These are phyloP conservation scores for Pichia californica DNA, from an alignment of 805 yeast genomes.

Conservation along the genomic window DNA sequence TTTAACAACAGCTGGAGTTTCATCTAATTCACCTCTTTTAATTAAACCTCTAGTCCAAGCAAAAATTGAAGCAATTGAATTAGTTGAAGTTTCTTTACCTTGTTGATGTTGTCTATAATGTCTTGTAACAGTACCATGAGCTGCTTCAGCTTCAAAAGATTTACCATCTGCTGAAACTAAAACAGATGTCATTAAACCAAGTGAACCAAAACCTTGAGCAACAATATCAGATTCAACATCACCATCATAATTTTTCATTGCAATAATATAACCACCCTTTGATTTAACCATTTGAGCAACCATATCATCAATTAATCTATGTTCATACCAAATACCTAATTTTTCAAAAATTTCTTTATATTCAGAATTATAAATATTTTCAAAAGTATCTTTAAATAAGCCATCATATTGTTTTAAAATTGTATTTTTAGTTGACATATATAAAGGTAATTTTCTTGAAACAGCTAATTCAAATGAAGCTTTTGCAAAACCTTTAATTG, in stretches of 20 bases:
- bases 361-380: conserved; percentile 62
- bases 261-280: conserved; percentile 89
- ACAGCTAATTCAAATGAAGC: conserved; percentile 87
- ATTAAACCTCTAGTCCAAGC: conserved; percentile 95
- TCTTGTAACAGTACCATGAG: conserved; percentile 98
- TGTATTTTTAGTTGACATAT: conserved; percentile 89
- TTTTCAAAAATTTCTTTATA: conserved; percentile 70
- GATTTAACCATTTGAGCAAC: conserved; percentile 98
- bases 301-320: conserved; percentile 95
- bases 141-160: conserved; percentile 94
- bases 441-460: conserved; percentile 69
- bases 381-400: conserved; percentile 89
- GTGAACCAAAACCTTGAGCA: conserved; percentile 96
- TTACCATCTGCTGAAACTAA: conserved; percentile 94
- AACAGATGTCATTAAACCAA: conserved; percentile 97
- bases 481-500: conserved; percentile 87
- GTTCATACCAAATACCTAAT: conserved; percentile 91
- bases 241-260: conserved; percentile 97
- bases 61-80: conserved; percentile 93
- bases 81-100: conserved; percentile 95
- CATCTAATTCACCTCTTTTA: conserved; percentile 87
- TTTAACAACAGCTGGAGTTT: conserved; percentile 74
- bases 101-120: conserved; percentile 94
- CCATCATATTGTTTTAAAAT: conserved; percentile 93
- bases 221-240: conserved; percentile 96